phyloP scores from a whole-genome alignment of 805 yeast genomes.

The Metschnikowia kofuensis region DNA sequence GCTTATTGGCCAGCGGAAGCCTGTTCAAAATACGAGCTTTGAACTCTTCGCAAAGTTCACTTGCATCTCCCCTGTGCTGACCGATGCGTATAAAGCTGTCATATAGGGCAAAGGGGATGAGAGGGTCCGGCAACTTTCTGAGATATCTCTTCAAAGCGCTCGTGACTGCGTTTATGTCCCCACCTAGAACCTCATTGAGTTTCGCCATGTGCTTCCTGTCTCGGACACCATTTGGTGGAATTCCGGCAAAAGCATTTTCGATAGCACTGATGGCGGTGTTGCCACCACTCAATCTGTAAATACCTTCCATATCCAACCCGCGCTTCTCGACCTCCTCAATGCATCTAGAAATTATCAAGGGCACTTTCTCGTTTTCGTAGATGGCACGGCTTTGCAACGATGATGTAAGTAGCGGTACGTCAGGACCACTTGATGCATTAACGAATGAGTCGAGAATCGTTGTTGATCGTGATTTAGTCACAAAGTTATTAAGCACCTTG shows the following conservation, averaged over 20 bases:
- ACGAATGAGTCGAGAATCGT: constrained; percentile 41
- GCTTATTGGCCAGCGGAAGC: constrained; percentile 68
- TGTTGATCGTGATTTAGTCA: constrained; percentile 46
- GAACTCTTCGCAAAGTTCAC: constrained; percentile 41
- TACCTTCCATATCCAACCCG: constrained; percentile 79
- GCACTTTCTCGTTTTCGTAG: constrained; percentile 61
- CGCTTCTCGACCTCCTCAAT: constrained; percentile 71
- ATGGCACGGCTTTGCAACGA: constrained; percentile 62
- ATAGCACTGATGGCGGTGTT: constrained; percentile 59
- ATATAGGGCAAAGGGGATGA: constrained; percentile 69
- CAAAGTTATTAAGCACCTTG: constrained; percentile 14
- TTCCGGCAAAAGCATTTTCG: constrained; percentile 39
- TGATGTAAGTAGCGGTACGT: constrained; percentile 41
- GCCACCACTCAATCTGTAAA: constrained; percentile 88
- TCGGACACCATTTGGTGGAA: constrained; percentile 22
- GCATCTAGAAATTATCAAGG: constrained; percentile 70
- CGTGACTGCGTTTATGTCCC: constrained; percentile 85
- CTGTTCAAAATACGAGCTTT: constrained; percentile 38
- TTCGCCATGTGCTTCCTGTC: constrained; percentile 34
- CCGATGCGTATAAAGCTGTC: constrained; percentile 58
- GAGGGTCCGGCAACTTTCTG: constrained; percentile 79
- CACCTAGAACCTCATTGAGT: constrained; percentile 39
- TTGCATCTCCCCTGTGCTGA: constrained; percentile 16
- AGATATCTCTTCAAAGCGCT: constrained; percentile 84
- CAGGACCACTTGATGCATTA: constrained; percentile 12